A percentile compares a stretch with the other conserved stretches of the same genome.
Evolutionary conservation across 1,284 basidiomycete genomes (phyloP).

Genomic region (Xerocomus nothofagi): DNA sequence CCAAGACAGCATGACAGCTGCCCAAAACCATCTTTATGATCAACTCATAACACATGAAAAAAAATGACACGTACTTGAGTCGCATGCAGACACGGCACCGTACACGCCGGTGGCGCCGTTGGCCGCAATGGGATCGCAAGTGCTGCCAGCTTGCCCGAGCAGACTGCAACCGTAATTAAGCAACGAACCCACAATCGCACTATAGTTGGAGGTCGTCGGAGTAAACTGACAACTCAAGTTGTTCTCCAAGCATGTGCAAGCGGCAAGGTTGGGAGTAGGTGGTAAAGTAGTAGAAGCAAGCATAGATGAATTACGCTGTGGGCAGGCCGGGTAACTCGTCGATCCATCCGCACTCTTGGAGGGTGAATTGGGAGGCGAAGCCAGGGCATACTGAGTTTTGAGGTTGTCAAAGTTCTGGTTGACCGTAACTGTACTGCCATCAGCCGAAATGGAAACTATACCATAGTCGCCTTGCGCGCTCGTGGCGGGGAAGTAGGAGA

Average conservation of each 20-base stretch:
- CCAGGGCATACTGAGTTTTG: slow-evolving; percentile 57
- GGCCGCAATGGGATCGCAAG: slow-evolving; percentile 69
- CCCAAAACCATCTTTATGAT: slow-evolving; percentile 15
- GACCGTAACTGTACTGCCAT: slow-evolving; percentile 61
- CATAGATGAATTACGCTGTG: slow-evolving; percentile 56
- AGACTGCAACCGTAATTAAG: slow-evolving; percentile 70
- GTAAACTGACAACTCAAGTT: slow-evolving; percentile 74
- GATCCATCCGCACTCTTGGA: slow-evolving; percentile 52
- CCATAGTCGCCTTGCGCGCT: slow-evolving; percentile 74
- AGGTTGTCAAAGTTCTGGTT: slow-evolving; percentile 72
- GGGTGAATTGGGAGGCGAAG: slow-evolving; percentile 67
- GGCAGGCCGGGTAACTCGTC: slow-evolving; percentile 65
- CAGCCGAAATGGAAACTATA: slow-evolving; percentile 72
- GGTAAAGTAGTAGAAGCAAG: slow-evolving; percentile 73
- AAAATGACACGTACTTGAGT: slow-evolving; percentile 54
- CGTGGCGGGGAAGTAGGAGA: slow-evolving; percentile 80
- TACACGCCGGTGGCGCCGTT: slow-evolving; percentile 77
- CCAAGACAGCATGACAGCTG: slow-evolving; percentile 78
- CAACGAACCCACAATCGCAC: slow-evolving; percentile 67
- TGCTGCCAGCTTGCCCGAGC: slow-evolving; percentile 60
- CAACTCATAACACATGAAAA: slow-evolving; percentile 1
- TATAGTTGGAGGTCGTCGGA: slow-evolving; percentile 61
- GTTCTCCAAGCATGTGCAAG: slow-evolving; percentile 76
- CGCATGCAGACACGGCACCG: slow-evolving; percentile 73
- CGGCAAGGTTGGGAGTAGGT: slow-evolving; percentile 76